A percentile compares a stretch with the other conserved stretches of the same genome.
Evolutionary conservation across 371 early-diverging fungal species (phyloP).

Genomic region (Enteropsectra breve): DNA sequence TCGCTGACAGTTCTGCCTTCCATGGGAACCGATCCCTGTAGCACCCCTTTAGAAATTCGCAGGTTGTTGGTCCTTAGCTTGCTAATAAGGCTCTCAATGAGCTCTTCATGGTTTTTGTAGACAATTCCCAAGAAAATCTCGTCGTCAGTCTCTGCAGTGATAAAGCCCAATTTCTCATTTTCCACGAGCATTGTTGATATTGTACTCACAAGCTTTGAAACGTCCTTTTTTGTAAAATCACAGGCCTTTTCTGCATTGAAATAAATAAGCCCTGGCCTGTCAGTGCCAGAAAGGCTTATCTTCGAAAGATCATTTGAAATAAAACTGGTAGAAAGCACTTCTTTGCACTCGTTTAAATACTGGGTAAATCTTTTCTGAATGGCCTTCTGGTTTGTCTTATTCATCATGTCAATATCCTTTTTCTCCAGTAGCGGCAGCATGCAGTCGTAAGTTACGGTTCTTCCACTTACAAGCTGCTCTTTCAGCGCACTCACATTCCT

Average conservation of each 20-base stretch:
- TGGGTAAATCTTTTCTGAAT: slow-evolving; percentile 1
- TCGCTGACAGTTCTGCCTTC: too few relatives aligned
- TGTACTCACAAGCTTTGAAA: too few relatives aligned
- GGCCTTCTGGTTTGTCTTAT: slow-evolving; percentile 32
- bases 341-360: not conserved
- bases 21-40: too few relatives aligned
- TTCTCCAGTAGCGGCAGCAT: slow-evolving; percentile 27
- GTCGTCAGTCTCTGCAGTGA: too few relatives aligned
- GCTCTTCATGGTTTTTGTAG: too few relatives aligned
- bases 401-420: slow-evolving; percentile 20
- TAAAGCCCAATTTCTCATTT: too few relatives aligned
- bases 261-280: not conserved
- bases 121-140: too few relatives aligned
- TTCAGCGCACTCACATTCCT: slow-evolving; percentile 27
- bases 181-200: too few relatives aligned
- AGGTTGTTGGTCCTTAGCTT: too few relatives aligned
- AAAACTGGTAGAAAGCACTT: too few relatives aligned
- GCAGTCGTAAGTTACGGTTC: slow-evolving; percentile 25
- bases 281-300: not conserved
- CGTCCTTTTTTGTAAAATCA: not conserved
- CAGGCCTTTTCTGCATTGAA: not conserved
- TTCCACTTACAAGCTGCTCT: slow-evolving; percentile 20
- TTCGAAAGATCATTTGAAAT: not conserved
- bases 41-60: too few relatives aligned
- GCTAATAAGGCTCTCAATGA: too few relatives aligned